These are phyloP conservation scores for Psilocybe subaeruginosa DNA, from an alignment of 768 basidiomycete genomes.

Conservation along the genomic window DNA sequence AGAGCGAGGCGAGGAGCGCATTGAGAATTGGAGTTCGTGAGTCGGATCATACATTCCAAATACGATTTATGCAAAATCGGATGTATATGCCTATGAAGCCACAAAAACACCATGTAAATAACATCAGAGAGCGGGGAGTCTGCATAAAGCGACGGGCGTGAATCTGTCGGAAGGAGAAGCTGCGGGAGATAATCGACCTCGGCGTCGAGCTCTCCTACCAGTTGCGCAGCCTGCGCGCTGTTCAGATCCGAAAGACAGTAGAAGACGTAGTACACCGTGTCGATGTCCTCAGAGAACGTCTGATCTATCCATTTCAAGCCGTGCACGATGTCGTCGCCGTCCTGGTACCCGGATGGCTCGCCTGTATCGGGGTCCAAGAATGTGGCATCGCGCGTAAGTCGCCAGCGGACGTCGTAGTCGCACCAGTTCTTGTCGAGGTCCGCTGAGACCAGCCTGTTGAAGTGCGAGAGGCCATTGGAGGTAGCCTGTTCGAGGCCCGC, in stretches of 20 bases:
- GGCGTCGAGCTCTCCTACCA: conserved; percentile 7
- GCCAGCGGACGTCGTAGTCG: conserved; percentile 15
- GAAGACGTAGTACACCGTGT: conserved; percentile 14
- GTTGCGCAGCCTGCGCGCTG: conserved; percentile 9
- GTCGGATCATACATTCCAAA: conserved; percentile 11
- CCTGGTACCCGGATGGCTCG: conserved; percentile 8
- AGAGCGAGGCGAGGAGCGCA: conserved; percentile 7
- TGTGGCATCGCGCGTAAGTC: conserved; percentile 9
- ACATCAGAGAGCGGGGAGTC: neutral
- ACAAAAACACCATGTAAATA: conserved; percentile 12
- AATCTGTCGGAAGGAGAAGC: conserved; percentile 7
- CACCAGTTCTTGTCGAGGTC: conserved; percentile 12
- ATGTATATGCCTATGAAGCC: conserved; percentile 14
- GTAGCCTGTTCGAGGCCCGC: neutral
- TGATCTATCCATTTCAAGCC: conserved; percentile 16
- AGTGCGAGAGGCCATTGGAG: conserved; percentile 4
- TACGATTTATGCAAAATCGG: conserved; percentile 9
- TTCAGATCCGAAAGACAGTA: conserved; percentile 14
- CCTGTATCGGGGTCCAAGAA: conserved; percentile 9
- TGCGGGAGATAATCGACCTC: conserved; percentile 6
- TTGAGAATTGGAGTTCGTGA: conserved; percentile 9
- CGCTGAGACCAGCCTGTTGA: conserved; percentile 5
- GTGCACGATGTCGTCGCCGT: conserved; percentile 13
- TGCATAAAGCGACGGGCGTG: neutral
- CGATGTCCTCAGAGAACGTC: conserved; percentile 14